Base-by-base conservation (phyloP, 1,284 basidiomycete species). In the Clitocybe nebularis region DNA sequence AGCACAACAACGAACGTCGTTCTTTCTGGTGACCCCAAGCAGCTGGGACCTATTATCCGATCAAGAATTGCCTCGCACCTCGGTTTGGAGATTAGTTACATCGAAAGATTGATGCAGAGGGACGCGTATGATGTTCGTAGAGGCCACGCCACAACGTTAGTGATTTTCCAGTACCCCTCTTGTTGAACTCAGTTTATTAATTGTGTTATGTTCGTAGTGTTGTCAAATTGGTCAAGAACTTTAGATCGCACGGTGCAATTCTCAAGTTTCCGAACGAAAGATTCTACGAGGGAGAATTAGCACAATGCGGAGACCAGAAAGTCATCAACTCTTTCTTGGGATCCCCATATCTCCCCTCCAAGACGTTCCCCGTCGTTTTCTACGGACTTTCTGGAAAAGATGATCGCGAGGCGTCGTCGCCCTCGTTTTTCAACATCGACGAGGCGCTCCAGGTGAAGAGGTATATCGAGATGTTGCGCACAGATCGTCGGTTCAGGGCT, bases 391-490 rank as follows among this genome's bases (percentile, higher is more conserved):
- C 64, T 21, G 80, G 81, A 13, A 72, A 75, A 45, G 81, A 84
- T 48, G 64, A 72, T 25, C 71, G 79, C 4, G 80, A 84, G 53
- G 70, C 69, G 3, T 71, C 69, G 0, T 82, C 79, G 0, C 81
- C 80, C 0, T 83, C 80, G 0, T 84, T 79, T 60, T 82, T 82
- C 62, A 84, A 84, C 45, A 65, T 75, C 25, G 68, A 72, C 26
- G 81, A 84, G 51, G 71, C 67, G 0, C 59, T 69, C 0, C 63
- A 74, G 37, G 77, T 81, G 34, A 29, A 29, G 26, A 3, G 14
- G 14, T 29, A 29, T 29, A n/a, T 10, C 26, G 14, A 4, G 8
- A n/a, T 14, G 3, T 39, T 57, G 7, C 47, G 63, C 16, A 50
- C 52, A 3, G 62, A 68, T 36, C 53, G 58, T 37, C 63, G 61